Evolutionary conservation across 2,329 filamentous ascomycete species (phyloP).

Genomic region (Aschersonia sp.): DNA sequence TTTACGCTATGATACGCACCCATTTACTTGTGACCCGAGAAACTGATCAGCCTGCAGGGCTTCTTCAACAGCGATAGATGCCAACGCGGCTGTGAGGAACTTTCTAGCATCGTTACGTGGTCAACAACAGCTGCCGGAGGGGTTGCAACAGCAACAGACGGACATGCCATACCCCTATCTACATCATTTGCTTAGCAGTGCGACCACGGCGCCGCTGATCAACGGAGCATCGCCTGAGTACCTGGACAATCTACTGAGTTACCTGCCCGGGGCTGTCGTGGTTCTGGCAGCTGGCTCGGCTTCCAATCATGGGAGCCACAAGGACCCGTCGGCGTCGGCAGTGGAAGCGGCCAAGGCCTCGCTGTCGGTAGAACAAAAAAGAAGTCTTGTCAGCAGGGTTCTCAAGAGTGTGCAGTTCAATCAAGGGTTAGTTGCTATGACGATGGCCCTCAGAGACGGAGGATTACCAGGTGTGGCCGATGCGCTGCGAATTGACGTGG

Average conservation of each 20-base stretch:
- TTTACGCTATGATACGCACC: not conserved
- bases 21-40: constrained; percentile 1
- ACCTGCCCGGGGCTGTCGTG: constrained; percentile 66
- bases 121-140: constrained; percentile 25
- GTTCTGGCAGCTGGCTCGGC: constrained; percentile 55
- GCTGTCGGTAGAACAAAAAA: constrained; percentile 64
- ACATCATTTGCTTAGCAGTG: constrained; percentile 67
- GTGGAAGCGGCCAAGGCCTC: constrained; percentile 61
- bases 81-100: constrained; percentile 69
- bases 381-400: constrained; percentile 64
- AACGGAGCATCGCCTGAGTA: constrained; percentile 48
- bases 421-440: constrained; percentile 74
- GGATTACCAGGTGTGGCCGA: constrained; percentile 83
- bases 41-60: constrained; percentile 41
- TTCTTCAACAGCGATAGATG: constrained; percentile 47
- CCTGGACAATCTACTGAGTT: constrained; percentile 61
- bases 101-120: constrained; percentile 73
- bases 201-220: constrained; percentile 65
- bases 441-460: constrained; percentile 77
- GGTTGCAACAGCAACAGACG: constrained; percentile 16
- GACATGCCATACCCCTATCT: constrained; percentile 67
- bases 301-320: constrained; percentile 38
- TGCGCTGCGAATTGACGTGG: constrained; percentile 65
- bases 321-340: constrained; percentile 54
- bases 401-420: constrained; percentile 81